A percentile compares a stretch with the other conserved stretches of the same genome.
phyloP scores from a whole-genome alignment of 805 yeast species.

The Kazachstania kunashirensis region DNA sequence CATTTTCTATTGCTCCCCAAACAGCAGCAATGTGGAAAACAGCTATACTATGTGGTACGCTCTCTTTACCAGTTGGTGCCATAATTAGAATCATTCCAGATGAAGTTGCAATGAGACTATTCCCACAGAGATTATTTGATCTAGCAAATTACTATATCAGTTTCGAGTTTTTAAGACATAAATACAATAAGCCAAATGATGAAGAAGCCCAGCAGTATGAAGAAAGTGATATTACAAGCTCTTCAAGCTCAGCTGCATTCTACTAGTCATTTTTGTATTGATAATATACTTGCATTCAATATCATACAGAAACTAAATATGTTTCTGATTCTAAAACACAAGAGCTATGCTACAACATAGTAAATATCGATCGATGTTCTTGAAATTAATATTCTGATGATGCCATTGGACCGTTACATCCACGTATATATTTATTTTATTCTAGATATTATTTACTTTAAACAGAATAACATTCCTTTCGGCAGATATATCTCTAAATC shows the following conservation, averaged over 20 bases:
- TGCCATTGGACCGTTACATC: too few relatives aligned
- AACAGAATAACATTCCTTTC: too few relatives aligned
- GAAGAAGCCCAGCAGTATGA: constrained; percentile 21
- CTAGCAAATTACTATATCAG: constrained; percentile 15
- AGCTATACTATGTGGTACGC: constrained; percentile 69
- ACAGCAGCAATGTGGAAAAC: constrained; percentile 86
- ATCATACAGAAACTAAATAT: too few relatives aligned
- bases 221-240: constrained; percentile 4
- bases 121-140: constrained; percentile 43
- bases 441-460: too few relatives aligned
- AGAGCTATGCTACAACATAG: too few relatives aligned
- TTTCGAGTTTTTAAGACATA: constrained; percentile 19
- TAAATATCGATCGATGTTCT: too few relatives aligned
- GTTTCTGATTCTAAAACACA: too few relatives aligned
- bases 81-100: constrained; percentile 79
- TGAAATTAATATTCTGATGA: too few relatives aligned
- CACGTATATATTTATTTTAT: too few relatives aligned
- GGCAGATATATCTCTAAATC: too few relatives aligned
- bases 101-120: constrained; percentile 50
- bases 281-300: too few relatives aligned
- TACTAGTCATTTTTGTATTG: constrained; percentile 1
- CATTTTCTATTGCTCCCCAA: constrained; percentile 73
- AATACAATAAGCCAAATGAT: constrained; percentile 15
- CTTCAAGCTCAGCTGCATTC: constrained; percentile 26
- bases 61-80: constrained; percentile 73